phyloP scores from a whole-genome alignment of 2,329 filamentous ascomycete species.

The Aureobasidium zeae region DNA sequence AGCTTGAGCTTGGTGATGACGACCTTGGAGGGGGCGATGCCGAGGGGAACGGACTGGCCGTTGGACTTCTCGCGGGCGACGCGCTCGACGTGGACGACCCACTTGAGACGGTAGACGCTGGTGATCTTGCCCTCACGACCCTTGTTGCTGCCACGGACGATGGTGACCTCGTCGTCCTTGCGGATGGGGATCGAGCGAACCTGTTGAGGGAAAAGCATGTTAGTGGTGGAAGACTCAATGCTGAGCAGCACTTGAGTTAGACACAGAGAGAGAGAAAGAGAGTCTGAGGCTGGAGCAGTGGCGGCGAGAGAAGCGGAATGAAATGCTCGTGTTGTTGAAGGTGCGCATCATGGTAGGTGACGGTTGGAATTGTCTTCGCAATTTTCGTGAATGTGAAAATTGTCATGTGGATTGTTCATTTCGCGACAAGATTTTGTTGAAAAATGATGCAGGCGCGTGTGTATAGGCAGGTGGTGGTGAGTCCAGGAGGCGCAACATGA shows the following conservation, averaged over 20 bases:
- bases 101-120: slow-evolving; percentile 97
- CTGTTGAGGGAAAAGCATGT: slow-evolving; percentile 36
- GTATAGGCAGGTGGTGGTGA: no score
- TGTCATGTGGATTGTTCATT: no score
- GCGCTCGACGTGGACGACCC: slow-evolving; percentile 93
- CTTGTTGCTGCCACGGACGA: slow-evolving; percentile 91
- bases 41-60: slow-evolving; percentile 89
- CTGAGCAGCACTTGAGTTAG: no score
- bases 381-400: no score
- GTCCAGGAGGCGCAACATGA: no score
- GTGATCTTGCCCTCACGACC: slow-evolving; percentile 97
- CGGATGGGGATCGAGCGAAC: slow-evolving; percentile 93
- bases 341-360: no score
- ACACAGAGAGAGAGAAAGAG: no score
- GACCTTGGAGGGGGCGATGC: slow-evolving; percentile 92
- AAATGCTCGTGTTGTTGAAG: no score
- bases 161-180: slow-evolving; percentile 75
- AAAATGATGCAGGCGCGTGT: no score
- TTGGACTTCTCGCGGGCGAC: slow-evolving; percentile 95
- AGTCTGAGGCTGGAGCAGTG: background rate
- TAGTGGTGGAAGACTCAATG: no score
- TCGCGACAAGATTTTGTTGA: no score
- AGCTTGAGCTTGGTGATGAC: slow-evolving; percentile 99
- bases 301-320: background rate
- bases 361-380: no score